Percentiles rank a stretch among this genome's conserved stretches.
Evolutionary conservation across 2,329 filamentous ascomycete species (phyloP).

Genomic region (Colletotrichum plurivorum): DNA sequence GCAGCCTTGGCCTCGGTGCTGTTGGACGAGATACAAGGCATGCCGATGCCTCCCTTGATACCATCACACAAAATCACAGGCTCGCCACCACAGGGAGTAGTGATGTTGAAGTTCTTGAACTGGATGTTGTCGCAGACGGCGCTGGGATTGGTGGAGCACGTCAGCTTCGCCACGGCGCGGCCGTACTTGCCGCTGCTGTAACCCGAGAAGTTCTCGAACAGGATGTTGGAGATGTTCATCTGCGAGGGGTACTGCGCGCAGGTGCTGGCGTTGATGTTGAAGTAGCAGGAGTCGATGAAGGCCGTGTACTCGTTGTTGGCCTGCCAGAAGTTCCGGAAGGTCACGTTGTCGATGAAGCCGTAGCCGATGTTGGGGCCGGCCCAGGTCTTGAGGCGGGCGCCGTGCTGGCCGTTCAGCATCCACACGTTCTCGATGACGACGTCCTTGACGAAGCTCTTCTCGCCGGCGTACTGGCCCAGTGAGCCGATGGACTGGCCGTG

Average conservation of each 20-base stretch:
- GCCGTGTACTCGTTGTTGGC: slow-evolving; percentile 75
- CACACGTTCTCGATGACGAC: slow-evolving; percentile 72
- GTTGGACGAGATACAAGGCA: slow-evolving; percentile 51
- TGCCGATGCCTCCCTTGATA: slow-evolving; percentile 54
- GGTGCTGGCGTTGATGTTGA: slow-evolving; percentile 72
- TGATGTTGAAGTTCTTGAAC: slow-evolving; percentile 68
- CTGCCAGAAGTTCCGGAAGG: slow-evolving; percentile 69
- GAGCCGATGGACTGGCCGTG: slow-evolving; percentile 75
- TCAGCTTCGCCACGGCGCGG: slow-evolving; percentile 65
- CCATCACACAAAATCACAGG: slow-evolving; percentile 66
- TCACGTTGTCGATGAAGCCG: slow-evolving; percentile 73
- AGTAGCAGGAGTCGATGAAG: slow-evolving; percentile 62
- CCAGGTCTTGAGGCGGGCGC: slow-evolving; percentile 77
- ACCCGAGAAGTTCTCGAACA: slow-evolving; percentile 70
- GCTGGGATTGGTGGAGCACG: slow-evolving; percentile 65
- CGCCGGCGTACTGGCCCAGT: slow-evolving; percentile 70
- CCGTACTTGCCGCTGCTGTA: slow-evolving; percentile 68
- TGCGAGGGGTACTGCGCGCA: slow-evolving; percentile 70
- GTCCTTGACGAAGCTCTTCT: slow-evolving; percentile 51
- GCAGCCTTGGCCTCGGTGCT: slow-evolving; percentile 51
- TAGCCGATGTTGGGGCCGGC: slow-evolving; percentile 66
- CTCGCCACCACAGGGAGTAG: slow-evolving; percentile 61
- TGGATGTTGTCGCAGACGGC: slow-evolving; percentile 68
- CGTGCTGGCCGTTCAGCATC: slow-evolving; percentile 65
- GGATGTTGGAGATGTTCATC: slow-evolving; percentile 69